These are phyloP conservation scores for Eucalyptus sp. DNA, from an alignment of 345 rosid species.

Conservation along the genomic window DNA sequence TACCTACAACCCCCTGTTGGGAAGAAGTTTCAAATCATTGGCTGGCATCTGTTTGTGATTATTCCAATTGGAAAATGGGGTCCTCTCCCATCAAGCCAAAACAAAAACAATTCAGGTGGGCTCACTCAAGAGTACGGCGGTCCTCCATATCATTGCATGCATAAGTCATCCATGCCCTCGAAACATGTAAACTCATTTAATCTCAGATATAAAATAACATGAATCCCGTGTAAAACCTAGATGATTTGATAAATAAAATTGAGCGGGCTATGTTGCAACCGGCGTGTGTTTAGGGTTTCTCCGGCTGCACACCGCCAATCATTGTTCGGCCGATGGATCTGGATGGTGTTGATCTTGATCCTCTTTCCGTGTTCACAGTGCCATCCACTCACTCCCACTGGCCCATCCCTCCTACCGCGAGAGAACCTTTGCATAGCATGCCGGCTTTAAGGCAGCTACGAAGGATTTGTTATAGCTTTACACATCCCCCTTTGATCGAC, in stretches of 20 bases:
- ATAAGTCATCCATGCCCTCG: fast-evolving
- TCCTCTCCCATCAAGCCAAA: background rate
- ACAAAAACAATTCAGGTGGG: background rate
- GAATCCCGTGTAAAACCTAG: background rate
- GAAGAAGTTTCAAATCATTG: background rate
- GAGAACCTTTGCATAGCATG: background rate
- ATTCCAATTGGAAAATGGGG: background rate
- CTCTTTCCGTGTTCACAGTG: background rate
- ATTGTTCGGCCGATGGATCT: background rate
- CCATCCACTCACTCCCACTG: background rate
- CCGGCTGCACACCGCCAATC: background rate
- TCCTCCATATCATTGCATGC: background rate
- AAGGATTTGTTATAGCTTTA: background rate
- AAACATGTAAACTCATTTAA: background rate
- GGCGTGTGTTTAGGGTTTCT: background rate
- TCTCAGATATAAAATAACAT: fast-evolving
- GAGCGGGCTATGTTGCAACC: background rate
- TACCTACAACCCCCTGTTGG: background rate
- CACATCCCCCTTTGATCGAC: background rate
- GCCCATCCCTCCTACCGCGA: background rate
- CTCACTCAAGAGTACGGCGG: background rate
- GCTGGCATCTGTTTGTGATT: background rate
- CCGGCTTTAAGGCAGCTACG: background rate
- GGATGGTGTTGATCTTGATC: background rate
- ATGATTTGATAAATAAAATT: background rate